Percentiles rank a stretch among this genome's conserved stretches.
Evolutionary conservation across 1,284 basidiomycete species (phyloP).

Genomic region (Ustilago shanxiensis): DNA sequence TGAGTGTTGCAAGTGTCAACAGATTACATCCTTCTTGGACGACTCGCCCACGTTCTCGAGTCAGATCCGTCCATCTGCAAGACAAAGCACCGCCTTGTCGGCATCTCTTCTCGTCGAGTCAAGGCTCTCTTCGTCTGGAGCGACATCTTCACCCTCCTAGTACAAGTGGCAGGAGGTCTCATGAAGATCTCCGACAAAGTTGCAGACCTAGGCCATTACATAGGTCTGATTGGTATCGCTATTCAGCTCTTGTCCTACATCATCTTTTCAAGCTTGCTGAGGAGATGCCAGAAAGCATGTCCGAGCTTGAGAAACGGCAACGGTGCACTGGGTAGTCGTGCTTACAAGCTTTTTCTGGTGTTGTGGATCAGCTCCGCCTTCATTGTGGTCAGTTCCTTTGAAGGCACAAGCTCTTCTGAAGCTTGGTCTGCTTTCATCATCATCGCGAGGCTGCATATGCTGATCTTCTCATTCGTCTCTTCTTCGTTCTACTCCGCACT

Average conservation of each 20-base stretch:
- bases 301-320: background rate
- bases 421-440: too few species aligned
- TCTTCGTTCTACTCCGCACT: background rate
- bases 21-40: conserved; percentile 1
- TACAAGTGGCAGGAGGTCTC: background rate
- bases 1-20: too few species aligned
- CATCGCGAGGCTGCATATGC: too few species aligned
- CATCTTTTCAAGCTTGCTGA: conserved; percentile 3
- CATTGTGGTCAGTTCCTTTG: background rate
- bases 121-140: conserved; percentile 1
- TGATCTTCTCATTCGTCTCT: too few species aligned
- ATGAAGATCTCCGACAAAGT: background rate
- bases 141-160: background rate
- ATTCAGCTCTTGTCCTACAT: conserved; percentile 3
- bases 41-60: background rate
- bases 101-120: background rate
- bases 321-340: background rate
- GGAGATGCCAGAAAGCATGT: background rate
- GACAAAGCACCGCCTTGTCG: background rate
- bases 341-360: background rate
- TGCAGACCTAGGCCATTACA: background rate
- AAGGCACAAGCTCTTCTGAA: too few species aligned
- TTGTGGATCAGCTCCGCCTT: background rate
- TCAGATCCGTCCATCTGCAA: background rate
- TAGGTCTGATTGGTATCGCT: background rate